Evolutionary conservation across 176 grass and related monocot genomes (phyloP).

Genomic region (Elymus sibiricus): DNA sequence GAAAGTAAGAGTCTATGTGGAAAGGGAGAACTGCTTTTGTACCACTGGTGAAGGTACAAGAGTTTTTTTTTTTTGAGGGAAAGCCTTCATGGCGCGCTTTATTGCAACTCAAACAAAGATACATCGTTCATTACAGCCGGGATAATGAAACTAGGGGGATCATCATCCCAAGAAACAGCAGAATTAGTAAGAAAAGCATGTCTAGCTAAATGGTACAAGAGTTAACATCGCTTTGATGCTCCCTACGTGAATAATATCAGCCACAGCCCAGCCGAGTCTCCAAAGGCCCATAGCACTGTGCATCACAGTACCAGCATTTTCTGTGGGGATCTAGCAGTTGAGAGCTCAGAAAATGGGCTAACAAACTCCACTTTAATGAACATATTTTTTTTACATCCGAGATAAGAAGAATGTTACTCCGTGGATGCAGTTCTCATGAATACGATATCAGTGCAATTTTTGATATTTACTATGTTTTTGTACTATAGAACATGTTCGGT

Average conservation of each 20-base stretch:
- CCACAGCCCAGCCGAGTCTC: neutral
- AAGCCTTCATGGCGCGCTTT: too few species aligned
- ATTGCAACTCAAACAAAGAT: too few species aligned
- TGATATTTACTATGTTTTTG: neutral
- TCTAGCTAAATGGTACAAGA: too few species aligned
- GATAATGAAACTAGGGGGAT: too few species aligned
- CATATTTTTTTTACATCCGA: neutral
- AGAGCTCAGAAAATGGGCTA: neutral
- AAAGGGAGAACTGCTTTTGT: neutral
- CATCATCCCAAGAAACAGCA: too few species aligned
- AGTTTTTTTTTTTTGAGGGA: too few species aligned
- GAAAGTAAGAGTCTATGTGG: neutral
- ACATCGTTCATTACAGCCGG: too few species aligned
- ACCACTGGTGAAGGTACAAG: neutral
- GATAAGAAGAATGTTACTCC: neutral
- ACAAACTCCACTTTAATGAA: neutral
- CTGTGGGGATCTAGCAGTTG: neutral
- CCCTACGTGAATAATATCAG: neutral
- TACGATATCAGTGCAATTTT: neutral
- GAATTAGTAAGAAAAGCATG: too few species aligned
- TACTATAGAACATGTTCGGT: conserved; percentile 17
- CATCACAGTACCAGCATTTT: neutral
- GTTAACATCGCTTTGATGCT: neutral
- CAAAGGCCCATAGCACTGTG: neutral
- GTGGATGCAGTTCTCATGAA: neutral